These are phyloP conservation scores for Phoma herbarum DNA, from an alignment of 2,329 filamentous ascomycete species.

Conservation along the genomic window DNA sequence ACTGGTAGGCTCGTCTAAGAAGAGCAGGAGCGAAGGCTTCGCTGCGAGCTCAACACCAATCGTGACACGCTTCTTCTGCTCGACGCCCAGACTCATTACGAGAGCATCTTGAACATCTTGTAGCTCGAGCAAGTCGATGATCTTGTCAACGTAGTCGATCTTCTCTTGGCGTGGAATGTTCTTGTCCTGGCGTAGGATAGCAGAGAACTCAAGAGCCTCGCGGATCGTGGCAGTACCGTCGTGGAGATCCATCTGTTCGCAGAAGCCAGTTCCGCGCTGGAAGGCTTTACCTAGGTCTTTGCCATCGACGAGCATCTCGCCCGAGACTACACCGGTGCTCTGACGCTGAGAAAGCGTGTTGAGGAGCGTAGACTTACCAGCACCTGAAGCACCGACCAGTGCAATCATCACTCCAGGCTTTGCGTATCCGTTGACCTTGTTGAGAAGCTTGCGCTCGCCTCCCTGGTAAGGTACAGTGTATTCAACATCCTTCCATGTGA, in stretches of 20 bases:
- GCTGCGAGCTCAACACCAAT: conserved; percentile 73
- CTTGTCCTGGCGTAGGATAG: conserved; percentile 68
- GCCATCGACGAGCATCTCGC: conserved; percentile 77
- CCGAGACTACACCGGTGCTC: conserved; percentile 69
- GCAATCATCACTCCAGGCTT: conserved; percentile 84
- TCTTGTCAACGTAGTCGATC: conserved; percentile 71
- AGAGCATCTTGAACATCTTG: conserved; percentile 73
- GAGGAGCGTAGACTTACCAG: conserved; percentile 83
- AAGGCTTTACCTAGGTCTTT: conserved; percentile 66
- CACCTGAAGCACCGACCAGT: conserved; percentile 80
- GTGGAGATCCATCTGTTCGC: conserved; percentile 76
- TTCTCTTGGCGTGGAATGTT: conserved; percentile 67
- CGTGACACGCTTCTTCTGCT: conserved; percentile 75
- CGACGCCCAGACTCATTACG: conserved; percentile 70
- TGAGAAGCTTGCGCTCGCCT: conserved; percentile 69
- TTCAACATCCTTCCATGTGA: conserved; percentile 55
- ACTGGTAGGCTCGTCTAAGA: conserved; percentile 76
- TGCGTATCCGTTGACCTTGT: conserved; percentile 77
- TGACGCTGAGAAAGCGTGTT: conserved; percentile 81
- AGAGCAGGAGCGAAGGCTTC: conserved; percentile 72
- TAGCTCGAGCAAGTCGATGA: conserved; percentile 72
- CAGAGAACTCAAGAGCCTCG: conserved; percentile 74
- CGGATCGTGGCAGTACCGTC: conserved; percentile 72
- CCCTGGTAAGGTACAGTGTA: conserved; percentile 77
- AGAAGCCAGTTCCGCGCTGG: conserved; percentile 74